Percentiles rank a stretch among this genome's conserved stretches.
Evolutionary conservation across 2,329 filamentous ascomycete genomes (phyloP).

Genomic region (Claviceps cyperi): DNA sequence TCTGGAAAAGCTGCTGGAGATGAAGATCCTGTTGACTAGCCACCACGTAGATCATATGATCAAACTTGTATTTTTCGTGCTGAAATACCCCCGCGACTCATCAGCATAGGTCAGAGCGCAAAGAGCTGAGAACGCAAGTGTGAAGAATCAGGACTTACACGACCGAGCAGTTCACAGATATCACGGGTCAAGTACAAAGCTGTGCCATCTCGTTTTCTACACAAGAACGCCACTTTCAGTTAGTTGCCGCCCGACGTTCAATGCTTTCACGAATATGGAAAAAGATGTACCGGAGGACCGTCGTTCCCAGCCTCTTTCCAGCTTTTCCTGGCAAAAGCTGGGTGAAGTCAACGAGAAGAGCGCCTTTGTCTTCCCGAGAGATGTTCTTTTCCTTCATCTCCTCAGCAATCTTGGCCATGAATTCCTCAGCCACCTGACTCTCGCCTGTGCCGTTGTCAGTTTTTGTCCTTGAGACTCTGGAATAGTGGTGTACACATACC

Average conservation of each 20-base stretch:
- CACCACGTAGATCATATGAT: slow-evolving; percentile 70
- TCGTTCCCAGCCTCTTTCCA: slow-evolving; percentile 55
- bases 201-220: slow-evolving; percentile 53
- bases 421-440: slow-evolving; percentile 52
- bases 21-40: slow-evolving; percentile 59
- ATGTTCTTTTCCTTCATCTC: slow-evolving; percentile 50
- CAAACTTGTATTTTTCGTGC: slow-evolving; percentile 48
- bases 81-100: not conserved
- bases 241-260: not conserved
- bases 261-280: not conserved
- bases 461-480: not conserved
- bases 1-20: slow-evolving; percentile 57
- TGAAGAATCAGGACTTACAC: slow-evolving; percentile 17
- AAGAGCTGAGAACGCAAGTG: not conserved
- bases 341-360: slow-evolving; percentile 57
- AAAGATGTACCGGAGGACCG: slow-evolving; percentile 41
- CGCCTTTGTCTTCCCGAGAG: slow-evolving; percentile 56
- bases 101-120: not conserved
- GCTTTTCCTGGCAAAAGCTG: slow-evolving; percentile 51
- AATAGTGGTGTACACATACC: slow-evolving; percentile 7
- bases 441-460: slow-evolving; percentile 39
- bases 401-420: slow-evolving; percentile 49
- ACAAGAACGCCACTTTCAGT: not conserved
- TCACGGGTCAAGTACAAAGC: slow-evolving; percentile 67
- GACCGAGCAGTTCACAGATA: slow-evolving; percentile 57